Evolutionary conservation across 495 filamentous ascomycete species (phyloP).

Genomic region (Aspergillus bridgeri): DNA sequence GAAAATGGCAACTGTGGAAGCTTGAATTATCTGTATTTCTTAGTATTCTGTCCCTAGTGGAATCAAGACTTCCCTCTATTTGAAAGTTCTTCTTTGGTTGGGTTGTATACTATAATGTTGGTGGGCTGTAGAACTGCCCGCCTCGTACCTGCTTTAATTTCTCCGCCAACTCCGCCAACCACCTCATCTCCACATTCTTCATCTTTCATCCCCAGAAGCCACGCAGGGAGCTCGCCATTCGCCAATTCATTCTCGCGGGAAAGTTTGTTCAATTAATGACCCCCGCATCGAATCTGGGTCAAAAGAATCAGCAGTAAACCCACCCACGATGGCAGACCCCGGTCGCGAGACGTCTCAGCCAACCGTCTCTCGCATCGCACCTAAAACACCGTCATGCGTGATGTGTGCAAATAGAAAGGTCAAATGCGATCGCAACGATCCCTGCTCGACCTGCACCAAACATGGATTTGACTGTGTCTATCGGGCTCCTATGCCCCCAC

Average conservation of each 20-base stretch:
- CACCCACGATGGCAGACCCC: background rate
- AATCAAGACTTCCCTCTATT: background rate
- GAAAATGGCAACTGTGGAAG: background rate
- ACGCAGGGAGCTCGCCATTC: background rate
- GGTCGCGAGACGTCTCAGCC: background rate
- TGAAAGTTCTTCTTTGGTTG: background rate
- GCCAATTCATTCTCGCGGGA: background rate
- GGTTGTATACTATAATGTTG: background rate
- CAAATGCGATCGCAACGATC: constrained; percentile 61
- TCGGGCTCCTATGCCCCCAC: constrained; percentile 54
- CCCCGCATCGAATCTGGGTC: background rate
- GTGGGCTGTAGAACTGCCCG: background rate
- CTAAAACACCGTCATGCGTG: constrained; percentile 53
- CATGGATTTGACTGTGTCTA: constrained; percentile 56
- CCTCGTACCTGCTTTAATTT: background rate
- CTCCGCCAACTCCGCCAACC: background rate
- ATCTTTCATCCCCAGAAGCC: background rate
- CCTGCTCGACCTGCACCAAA: constrained; percentile 64
- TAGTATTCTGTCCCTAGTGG: background rate
- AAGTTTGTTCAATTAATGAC: background rate
- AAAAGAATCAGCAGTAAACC: background rate
- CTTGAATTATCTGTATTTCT: background rate
- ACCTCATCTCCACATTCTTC: background rate
- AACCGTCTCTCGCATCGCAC: background rate
- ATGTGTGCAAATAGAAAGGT: constrained; percentile 66